These are phyloP conservation scores for Saturnispora dispora DNA, from an alignment of 805 yeast species.

Conservation along the genomic window DNA sequence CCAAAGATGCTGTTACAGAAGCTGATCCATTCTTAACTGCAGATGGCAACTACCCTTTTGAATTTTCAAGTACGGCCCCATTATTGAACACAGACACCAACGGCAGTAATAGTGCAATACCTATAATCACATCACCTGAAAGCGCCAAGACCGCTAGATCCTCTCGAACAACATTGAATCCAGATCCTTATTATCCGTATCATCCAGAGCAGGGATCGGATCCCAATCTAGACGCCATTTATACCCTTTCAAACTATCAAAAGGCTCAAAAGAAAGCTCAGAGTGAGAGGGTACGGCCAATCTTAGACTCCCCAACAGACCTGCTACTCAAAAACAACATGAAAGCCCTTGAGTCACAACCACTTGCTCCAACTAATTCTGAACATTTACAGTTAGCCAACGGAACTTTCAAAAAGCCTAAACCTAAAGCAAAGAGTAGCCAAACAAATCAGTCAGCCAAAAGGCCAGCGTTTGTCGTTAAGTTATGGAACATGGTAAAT, in stretches of 20 bases:
- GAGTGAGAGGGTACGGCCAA: neutral
- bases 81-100: neutral
- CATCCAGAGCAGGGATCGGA: neutral
- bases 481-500: slow-evolving; percentile 93
- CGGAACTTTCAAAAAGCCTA: slow-evolving; percentile 20
- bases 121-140: slow-evolving; percentile 8
- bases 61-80: neutral
- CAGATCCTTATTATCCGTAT: neutral
- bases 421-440: slow-evolving; percentile 20
- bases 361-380: neutral
- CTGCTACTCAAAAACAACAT: slow-evolving; percentile 1
- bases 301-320: neutral
- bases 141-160: neutral
- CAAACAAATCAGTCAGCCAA: slow-evolving; percentile 26
- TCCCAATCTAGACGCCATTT: neutral
- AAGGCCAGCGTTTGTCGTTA: slow-evolving; percentile 86
- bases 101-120: neutral
- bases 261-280: neutral
- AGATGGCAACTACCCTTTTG: neutral
- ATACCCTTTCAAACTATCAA: slow-evolving; percentile 7
- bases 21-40: neutral
- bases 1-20: neutral
- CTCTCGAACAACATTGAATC: slow-evolving; percentile 2
- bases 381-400: neutral
- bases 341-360: neutral